Evolutionary conservation across 2,329 filamentous ascomycete genomes (phyloP), one percentile per base, ranked within the genome.

Genomic region (Cytospora piceicola): DNA sequence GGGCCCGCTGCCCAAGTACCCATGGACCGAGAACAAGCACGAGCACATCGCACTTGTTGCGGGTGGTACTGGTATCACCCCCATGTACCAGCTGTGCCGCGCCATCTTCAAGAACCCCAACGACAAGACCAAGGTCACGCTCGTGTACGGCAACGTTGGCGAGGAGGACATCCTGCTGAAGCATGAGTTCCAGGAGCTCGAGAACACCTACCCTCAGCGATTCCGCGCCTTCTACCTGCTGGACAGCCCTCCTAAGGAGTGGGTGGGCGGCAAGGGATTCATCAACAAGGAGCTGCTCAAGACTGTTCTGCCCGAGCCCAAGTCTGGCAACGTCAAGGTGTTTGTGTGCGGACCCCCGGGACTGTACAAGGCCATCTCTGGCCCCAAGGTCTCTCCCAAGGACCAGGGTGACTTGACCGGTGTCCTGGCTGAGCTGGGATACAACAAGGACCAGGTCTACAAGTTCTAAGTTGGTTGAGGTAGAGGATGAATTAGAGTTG

Each of bases 121-220:
- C 53, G 95, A 99, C 82, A 94, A 95, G 87, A 99, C 95, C 73
- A 96, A 97, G 84, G 93, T 99, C 52, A 98, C 94, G 7, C 88
- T 99, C 36, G 86, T 99, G 46, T 97, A 94, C 75, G 95, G 93
- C 71, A 99, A 98, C 82, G 81, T 97, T 67, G 83, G 82, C 30
- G 92, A 98, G 82, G 87, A 94, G 70, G 95, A 99, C 75, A 97
- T 99, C 68, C 84, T 99, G 59, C 82, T 99, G 73, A 94, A 93
- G 85, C 85, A 87, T 73, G 92, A 99, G 82, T 87, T 94, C 63
- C 84, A 91, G 66, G 82, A 93, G 68, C 86, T 99, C 65, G 95
- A 98, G 84, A 97, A 97, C 84, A 93, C 90, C 58, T 96, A 94
- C 82, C 95, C 95, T 22, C 91, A 93, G 80, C 90, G 94, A 70